phyloP scores from a whole-genome alignment of 2,329 filamentous ascomycete species.

The Penicillium freii region DNA sequence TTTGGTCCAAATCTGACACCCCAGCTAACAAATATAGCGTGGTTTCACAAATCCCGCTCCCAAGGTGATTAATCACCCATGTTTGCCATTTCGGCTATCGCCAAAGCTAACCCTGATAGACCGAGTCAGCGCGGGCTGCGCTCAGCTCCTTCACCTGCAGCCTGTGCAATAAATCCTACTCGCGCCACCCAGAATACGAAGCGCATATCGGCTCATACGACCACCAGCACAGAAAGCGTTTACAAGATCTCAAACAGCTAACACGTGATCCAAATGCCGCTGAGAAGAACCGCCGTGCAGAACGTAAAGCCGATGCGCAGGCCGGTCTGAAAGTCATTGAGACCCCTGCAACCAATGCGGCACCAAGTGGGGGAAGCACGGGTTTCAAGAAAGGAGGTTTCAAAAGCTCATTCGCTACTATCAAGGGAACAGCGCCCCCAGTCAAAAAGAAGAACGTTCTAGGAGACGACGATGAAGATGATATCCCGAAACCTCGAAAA shows the following conservation, averaged over 20 bases:
- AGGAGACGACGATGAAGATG: conserved; percentile 41
- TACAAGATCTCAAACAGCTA: conserved; percentile 48
- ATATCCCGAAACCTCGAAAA: conserved; percentile 21
- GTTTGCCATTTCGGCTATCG: neutral
- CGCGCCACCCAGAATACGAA: conserved; percentile 93
- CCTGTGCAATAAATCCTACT: conserved; percentile 91
- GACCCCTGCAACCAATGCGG: conserved; percentile 27
- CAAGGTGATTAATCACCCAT: conserved; percentile 34
- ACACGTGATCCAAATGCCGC: conserved; percentile 45
- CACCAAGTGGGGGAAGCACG: conserved; percentile 20
- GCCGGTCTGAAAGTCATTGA: conserved; percentile 41
- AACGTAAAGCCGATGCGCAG: conserved; percentile 45
- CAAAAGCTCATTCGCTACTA: conserved; percentile 69
- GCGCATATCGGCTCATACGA: conserved; percentile 92
- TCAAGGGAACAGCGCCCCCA: conserved; percentile 39
- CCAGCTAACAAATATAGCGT: conserved; percentile 35
- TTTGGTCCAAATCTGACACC: neutral
- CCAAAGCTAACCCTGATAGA: conserved; percentile 35
- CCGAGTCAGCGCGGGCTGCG: conserved; percentile 68
- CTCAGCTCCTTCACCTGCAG: conserved; percentile 78
- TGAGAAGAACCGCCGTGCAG: conserved; percentile 44
- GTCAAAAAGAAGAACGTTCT: conserved; percentile 46
- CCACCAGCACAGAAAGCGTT: conserved; percentile 81
- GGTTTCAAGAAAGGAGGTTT: conserved; percentile 79
- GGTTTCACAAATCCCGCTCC: conserved; percentile 49